phyloP scores from a whole-genome alignment of 768 basidiomycete genomes.

The Psilocybe azurescens region DNA sequence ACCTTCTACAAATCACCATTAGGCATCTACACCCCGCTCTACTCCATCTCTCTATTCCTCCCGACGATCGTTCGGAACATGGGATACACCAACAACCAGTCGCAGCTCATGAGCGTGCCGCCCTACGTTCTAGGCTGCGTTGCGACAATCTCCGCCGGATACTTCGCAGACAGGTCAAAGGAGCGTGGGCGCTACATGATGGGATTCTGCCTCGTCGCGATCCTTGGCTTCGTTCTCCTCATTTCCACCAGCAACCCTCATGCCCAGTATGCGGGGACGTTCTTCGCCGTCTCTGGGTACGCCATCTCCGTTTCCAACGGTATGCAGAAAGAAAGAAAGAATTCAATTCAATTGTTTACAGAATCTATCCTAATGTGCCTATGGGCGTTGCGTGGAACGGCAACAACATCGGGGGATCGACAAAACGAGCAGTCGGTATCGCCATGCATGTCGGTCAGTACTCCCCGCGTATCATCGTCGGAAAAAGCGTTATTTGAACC shows the following conservation, averaged over 20 bases:
- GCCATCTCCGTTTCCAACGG: conserved; percentile 1
- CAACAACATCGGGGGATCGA: conserved; percentile 38
- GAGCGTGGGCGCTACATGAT: conserved; percentile 35
- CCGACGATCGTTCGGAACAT: conserved; percentile 36
- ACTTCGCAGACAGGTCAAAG: conserved; percentile 28
- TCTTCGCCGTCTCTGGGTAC: conserved; percentile 36
- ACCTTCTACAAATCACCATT: not conserved
- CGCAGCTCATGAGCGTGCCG: conserved; percentile 38
- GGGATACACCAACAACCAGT: conserved; percentile 31
- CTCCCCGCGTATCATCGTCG: too few relatives aligned
- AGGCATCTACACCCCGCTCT: conserved; percentile 36
- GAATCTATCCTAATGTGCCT: conserved; percentile 37
- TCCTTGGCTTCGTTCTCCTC: conserved; percentile 32
- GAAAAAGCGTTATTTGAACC: too few relatives aligned
- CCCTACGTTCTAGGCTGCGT: conserved; percentile 35
- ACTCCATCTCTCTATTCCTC: conserved; percentile 37
- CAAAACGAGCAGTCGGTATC: conserved; percentile 38
- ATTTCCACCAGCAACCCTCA: conserved; percentile 30
- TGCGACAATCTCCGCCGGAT: conserved; percentile 30
- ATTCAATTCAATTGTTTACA: conserved; percentile 3
- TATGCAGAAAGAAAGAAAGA: too few relatives aligned
- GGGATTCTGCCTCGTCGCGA: conserved; percentile 29
- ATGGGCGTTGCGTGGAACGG: conserved; percentile 39
- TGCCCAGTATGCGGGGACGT: conserved; percentile 36
- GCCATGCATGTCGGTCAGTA: conserved; percentile 38